Percentiles rank a stretch among this genome's conserved stretches.
phyloP scores from a whole-genome alignment of 1,284 basidiomycete genomes.

The Neonothopanus nambi region DNA sequence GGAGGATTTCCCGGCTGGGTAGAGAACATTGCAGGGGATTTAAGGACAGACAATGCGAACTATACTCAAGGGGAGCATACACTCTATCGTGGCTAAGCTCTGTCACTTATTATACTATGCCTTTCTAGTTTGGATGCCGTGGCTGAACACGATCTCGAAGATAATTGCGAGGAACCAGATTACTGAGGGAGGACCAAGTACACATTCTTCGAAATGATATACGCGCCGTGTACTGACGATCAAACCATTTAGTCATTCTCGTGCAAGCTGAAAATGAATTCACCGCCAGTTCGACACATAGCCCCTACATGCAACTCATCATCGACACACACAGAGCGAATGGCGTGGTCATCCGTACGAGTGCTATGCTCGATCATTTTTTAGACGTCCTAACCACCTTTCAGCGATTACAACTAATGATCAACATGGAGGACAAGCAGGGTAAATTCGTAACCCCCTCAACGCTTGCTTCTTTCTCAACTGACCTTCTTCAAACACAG shows the following conservation, averaged over 20 bases:
- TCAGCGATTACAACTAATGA: conserved; percentile 49
- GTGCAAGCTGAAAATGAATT: conserved; percentile 64
- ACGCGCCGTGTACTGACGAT: not conserved
- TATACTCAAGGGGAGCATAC: conserved; percentile 39
- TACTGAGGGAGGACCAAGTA: conserved; percentile 51
- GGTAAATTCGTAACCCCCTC: conserved; percentile 19
- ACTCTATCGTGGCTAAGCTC: conserved; percentile 39
- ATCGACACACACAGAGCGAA: conserved; percentile 46
- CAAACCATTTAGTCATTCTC: conserved; percentile 41
- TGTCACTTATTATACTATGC: conserved; percentile 1
- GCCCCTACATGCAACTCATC: conserved; percentile 51
- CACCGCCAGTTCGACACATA: conserved; percentile 39
- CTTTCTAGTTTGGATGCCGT: conserved; percentile 50
- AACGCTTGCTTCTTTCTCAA: not conserved
- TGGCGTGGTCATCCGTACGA: conserved; percentile 49
- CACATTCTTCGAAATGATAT: conserved; percentile 6
- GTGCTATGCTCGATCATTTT: not conserved
- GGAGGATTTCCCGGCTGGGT: conserved; percentile 61
- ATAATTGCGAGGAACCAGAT: conserved; percentile 54
- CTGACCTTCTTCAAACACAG: conserved; percentile 6
- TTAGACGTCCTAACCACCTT: not conserved
- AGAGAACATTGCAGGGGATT: conserved; percentile 44
- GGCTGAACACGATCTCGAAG: conserved; percentile 49
- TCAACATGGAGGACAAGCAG: conserved; percentile 43
- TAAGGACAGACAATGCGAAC: conserved; percentile 49